phyloP scores from a whole-genome alignment of 164 flowering plant genomes.

The Aristolochia californica region DNA sequence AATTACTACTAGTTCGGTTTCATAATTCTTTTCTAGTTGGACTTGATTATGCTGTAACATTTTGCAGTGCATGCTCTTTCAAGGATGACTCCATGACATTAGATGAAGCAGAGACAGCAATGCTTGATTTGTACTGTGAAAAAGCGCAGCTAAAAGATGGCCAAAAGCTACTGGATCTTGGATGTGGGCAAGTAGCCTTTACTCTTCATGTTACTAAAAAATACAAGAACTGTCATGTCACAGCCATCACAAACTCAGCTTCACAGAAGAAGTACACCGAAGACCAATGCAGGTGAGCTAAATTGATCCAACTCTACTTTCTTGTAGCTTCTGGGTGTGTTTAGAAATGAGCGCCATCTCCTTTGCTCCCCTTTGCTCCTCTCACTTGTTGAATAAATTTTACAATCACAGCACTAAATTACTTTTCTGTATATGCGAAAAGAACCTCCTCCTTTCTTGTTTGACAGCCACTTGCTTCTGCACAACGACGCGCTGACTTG shows the following conservation, averaged over 20 bases:
- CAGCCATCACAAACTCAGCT: not conserved
- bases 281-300: not conserved
- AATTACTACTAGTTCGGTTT: too few relatives aligned
- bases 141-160: slow-evolving; percentile 9
- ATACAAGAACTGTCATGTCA: slow-evolving; percentile 5
- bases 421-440: too few relatives aligned
- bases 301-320: not conserved
- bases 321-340: not conserved
- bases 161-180: slow-evolving; percentile 6
- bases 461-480: too few relatives aligned
- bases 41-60: too few relatives aligned
- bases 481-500: too few relatives aligned
- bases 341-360: not conserved
- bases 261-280: slow-evolving; percentile 1
- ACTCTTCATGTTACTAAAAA: slow-evolving; percentile 6
- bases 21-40: too few relatives aligned
- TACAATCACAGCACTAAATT: too few relatives aligned
- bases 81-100: slow-evolving; percentile 6
- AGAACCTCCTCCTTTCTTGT: too few relatives aligned
- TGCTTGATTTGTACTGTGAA: slow-evolving; percentile 11
- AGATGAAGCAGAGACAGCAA: slow-evolving; percentile 11
- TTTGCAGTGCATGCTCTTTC: slow-evolving; percentile 3
- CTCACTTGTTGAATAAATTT: too few relatives aligned
- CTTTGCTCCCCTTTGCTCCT: not conserved
- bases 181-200: slow-evolving; percentile 10